Percentiles rank a stretch among this genome's conserved stretches.
phyloP scores from a whole-genome alignment of 2,329 filamentous ascomycete genomes.

The Ilyonectria sp. region DNA sequence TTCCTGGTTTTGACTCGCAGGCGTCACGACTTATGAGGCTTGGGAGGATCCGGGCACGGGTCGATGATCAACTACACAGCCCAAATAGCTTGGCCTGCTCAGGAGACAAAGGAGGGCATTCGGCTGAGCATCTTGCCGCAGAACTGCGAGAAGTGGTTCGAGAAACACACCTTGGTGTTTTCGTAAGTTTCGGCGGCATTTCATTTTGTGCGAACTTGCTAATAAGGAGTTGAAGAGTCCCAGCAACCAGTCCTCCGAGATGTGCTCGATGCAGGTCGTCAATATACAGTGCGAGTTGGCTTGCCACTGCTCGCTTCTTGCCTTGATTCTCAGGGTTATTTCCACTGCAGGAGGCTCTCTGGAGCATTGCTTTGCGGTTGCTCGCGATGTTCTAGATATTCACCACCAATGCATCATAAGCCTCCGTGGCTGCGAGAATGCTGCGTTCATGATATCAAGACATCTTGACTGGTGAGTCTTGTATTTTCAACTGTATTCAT shows the following conservation, averaged over 20 bases:
- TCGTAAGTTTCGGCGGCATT: slow-evolving; percentile 10
- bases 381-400: slow-evolving; percentile 52
- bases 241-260: background rate
- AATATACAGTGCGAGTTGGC: slow-evolving; percentile 54
- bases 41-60: slow-evolving; percentile 49
- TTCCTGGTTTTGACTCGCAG: slow-evolving; percentile 28
- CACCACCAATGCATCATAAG: slow-evolving; percentile 52
- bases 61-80: slow-evolving; percentile 55
- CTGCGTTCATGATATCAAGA: slow-evolving; percentile 49
- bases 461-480: slow-evolving; percentile 54
- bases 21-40: slow-evolving; percentile 39
- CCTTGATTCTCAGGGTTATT: slow-evolving; percentile 52
- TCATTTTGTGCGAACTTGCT: background rate
- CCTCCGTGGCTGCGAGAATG: slow-evolving; percentile 42
- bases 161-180: slow-evolving; percentile 26
- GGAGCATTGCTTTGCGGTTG: slow-evolving; percentile 50
- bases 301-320: slow-evolving; percentile 53
- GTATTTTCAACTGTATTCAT: too few species aligned
- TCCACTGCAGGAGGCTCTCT: background rate
- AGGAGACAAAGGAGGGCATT: background rate
- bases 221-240: slow-evolving; percentile 22
- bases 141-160: slow-evolving; percentile 33
- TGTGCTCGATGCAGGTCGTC: slow-evolving; percentile 47
- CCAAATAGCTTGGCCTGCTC: slow-evolving; percentile 22
- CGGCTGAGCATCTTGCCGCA: slow-evolving; percentile 13